phyloP scores from a whole-genome alignment of 805 yeast genomes.

The Metschnikowia baotianmanensis region DNA sequence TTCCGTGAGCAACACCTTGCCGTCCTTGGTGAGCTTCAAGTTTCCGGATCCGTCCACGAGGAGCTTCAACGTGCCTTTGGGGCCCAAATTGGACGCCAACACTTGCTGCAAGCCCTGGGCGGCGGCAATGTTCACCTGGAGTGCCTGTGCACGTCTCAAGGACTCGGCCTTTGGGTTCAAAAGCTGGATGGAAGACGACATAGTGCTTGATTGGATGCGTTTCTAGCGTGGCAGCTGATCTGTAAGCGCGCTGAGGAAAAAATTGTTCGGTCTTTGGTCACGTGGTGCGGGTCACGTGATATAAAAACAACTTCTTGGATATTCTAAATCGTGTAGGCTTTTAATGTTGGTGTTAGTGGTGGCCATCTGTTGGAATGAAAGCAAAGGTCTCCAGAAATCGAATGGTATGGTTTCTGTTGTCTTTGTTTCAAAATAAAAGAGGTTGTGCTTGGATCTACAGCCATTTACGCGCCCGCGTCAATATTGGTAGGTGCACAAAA shows the following conservation, averaged over 20 bases:
- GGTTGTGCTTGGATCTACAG: too few species aligned
- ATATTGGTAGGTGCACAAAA: too few species aligned
- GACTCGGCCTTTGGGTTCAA: constrained; percentile 97
- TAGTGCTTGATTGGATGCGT: constrained; percentile 3
- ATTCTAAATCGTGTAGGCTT: too few species aligned
- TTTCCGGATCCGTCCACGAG: constrained; percentile 95
- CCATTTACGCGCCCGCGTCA: too few species aligned
- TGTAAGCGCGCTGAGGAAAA: neutral
- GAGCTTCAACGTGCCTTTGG: constrained; percentile 95
- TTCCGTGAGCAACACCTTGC: constrained; percentile 87
- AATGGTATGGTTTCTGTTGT: too few species aligned
- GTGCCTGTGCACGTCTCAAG: constrained; percentile 90
- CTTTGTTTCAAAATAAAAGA: too few species aligned
- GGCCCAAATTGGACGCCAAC: constrained; percentile 88
- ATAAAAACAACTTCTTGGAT: neutral
- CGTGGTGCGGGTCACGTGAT: constrained; percentile 1
- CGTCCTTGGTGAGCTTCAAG: constrained; percentile 94
- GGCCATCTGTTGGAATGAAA: too few species aligned
- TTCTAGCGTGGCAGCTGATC: neutral
- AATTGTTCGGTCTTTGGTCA: neutral
- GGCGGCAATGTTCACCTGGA: constrained; percentile 91
- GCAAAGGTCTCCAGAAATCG: too few species aligned
- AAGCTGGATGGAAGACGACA: constrained; percentile 73
- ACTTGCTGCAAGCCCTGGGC: constrained; percentile 97
- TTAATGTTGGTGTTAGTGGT: too few species aligned